Evolutionary conservation across 2,329 filamentous ascomycete genomes (phyloP), one percentile per base, ranked within the genome.

Genomic region (Pseudogymnoascus sp.): DNA sequence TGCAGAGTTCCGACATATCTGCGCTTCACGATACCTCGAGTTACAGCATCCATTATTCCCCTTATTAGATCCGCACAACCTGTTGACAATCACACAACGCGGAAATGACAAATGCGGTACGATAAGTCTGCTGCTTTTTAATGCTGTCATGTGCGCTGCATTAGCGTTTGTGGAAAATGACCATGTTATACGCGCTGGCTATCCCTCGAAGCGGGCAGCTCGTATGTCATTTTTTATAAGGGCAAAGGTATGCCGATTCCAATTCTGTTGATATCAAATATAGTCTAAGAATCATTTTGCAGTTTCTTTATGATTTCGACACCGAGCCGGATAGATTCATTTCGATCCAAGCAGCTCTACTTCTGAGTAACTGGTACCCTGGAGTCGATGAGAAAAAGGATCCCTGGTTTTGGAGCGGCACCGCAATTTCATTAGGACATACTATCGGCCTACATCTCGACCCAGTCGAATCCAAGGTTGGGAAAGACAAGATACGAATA

Each of bases 321-420:
- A 93, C 93, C 75, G 92, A 97, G 75, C 85, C 87, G 57, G 92
- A 96, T 75, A 88, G 91, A 62, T 88, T 96, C 66, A 85, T 91
- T 16, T 82, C 96, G 21, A 90, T 96, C 13, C 92, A 96, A 75
- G 88, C 90, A 4, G 80, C 96, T 25, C 80, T 97, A 31, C 81
- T 96, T 65, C 91, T 96, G 89, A 96, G 92, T 1, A 96, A 95
- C 75, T 96, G 92, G 88, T 96, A 96, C 74, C 92, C 96, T 76
- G 95, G 90, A 21, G 92, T 92, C 0, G 91, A 96, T 76, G 92
- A 96, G 74, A 91, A 96, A 73, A 96, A 96, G 75, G 92, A 96
- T 74, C 96, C 92, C 39, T 96, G 92, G 90, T 92, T 96, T 73
- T 96, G 92, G 92, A 95, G 96, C 89, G 93, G 92, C 19, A 90